Percentiles rank a stretch among this genome's conserved stretches.
These are phyloP conservation scores for Striga hermonthica DNA, from an alignment of 305 asterid genomes.

Conservation along the genomic window DNA sequence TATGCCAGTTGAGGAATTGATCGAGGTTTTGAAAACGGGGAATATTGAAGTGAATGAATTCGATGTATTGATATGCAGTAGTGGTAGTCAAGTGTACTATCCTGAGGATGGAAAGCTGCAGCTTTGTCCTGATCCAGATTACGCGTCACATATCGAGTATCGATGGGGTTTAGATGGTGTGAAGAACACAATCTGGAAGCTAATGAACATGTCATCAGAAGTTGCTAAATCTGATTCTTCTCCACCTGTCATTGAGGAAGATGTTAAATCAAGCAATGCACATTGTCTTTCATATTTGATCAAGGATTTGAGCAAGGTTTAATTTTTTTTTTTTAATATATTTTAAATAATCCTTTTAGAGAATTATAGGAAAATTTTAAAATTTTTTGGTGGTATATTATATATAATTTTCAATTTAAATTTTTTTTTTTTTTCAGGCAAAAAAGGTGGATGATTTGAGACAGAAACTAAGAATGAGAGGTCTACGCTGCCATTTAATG, in stretches of 20 bases:
- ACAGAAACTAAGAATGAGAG: constrained; percentile 88
- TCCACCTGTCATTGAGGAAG: constrained; percentile 47
- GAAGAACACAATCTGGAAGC: constrained; percentile 77
- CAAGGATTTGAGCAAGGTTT: constrained; percentile 62
- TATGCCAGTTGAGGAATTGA: constrained; percentile 60
- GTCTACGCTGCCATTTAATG: constrained; percentile 85
- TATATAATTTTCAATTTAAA: neutral
- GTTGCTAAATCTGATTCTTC: constrained; percentile 33
- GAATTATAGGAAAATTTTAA: neutral
- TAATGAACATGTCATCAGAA: constrained; percentile 52
- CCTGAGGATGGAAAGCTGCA: constrained; percentile 52
- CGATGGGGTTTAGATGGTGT: constrained; percentile 88
- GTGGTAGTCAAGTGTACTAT: constrained; percentile 85
- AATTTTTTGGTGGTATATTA: neutral
- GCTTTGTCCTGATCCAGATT: constrained; percentile 59
- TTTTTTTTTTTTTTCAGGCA: constrained; percentile 44
- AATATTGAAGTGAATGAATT: constrained; percentile 54
- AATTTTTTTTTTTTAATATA: too few relatives aligned
- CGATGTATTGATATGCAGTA: constrained; percentile 84
- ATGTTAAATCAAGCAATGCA: constrained; percentile 56
- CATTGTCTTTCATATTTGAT: constrained; percentile 72
- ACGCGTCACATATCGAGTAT: constrained; percentile 70
- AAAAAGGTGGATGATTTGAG: constrained; percentile 79
- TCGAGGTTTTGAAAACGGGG: constrained; percentile 50
- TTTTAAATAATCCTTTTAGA: neutral